Evolutionary conservation across 1,284 basidiomycete species (phyloP), one percentile per base, ranked within the genome.

Genomic region (Fomes fomentarius): DNA sequence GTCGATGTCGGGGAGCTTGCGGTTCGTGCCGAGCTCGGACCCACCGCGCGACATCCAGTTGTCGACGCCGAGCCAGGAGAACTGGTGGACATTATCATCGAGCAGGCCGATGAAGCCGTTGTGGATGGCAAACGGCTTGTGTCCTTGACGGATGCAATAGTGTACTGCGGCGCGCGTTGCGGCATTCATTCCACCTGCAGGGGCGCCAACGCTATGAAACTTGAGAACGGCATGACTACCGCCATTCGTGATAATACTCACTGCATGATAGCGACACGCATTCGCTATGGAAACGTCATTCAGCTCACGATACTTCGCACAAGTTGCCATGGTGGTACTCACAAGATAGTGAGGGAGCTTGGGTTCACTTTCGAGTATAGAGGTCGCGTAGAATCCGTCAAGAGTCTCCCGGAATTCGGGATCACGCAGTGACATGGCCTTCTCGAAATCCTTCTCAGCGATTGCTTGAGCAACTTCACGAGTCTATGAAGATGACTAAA

Each of bases 171-270:
- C 89, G 41, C 96, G 89, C 0, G 95, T 98, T 0, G 96, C 96
- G 1, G 96, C 96, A 69, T 99, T 98, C 94, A 99, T 98, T 11
- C 97, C 96, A 52, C 96, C 96, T 3, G 96, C 96, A 3, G 97
- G 96, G 1, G 97, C 97, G 57, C 96, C 96, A 66, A 96, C 88
- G 67, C 93, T 96, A n/a, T 52, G n/a, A n/a, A n/a, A n/a, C n/a
- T n/a, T n/a, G n/a, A n/a, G n/a, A n/a, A n/a, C n/a, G n/a, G n/a
- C n/a, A n/a, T n/a, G n/a, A n/a, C n/a, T n/a, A n/a, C n/a, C n/a
- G 3, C 37, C 33, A 31, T 46, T 9, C 21, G 7, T 6, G 12
- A n/a, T 40, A 19, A 3, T 26, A 74, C 91, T 76, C 74, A 94
- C 93, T 98, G 94, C 75, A 98, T 89, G 67, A 98, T 93, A 31